Conservation (phyloP, 2,329 filamentous ascomycete genomes). For the Samsoniella hepiali region DNA sequence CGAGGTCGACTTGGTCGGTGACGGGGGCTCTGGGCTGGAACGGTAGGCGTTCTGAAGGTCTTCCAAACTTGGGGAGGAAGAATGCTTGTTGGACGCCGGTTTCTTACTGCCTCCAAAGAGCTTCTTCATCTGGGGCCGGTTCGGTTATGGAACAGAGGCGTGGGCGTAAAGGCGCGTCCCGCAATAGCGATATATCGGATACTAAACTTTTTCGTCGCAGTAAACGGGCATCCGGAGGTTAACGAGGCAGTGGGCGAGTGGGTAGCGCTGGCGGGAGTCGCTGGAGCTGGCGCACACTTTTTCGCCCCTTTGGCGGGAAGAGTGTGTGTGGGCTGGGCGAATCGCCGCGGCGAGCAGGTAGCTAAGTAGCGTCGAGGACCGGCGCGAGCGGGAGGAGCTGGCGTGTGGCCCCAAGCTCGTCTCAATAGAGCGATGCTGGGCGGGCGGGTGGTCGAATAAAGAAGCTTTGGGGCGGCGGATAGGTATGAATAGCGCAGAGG, state of each 20-base stretch:
- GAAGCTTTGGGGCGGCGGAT: slow-evolving; percentile 14
- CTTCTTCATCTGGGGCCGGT: slow-evolving; percentile 48
- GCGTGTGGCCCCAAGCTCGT: slow-evolving; percentile 2
- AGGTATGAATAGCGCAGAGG: slow-evolving; percentile 8
- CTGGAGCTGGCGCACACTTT: slow-evolving; percentile 16
- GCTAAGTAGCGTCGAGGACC: not conserved
- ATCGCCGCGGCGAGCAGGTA: not conserved
- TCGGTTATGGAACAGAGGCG: slow-evolving; percentile 20
- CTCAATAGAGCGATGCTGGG: slow-evolving; percentile 13
- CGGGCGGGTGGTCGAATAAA: not conserved
- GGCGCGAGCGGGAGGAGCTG: slow-evolving; percentile 1
- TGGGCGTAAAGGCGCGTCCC: slow-evolving; percentile 18
- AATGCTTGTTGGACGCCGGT: slow-evolving; percentile 38
- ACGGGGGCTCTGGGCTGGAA: slow-evolving; percentile 35
- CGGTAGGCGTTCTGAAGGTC: slow-evolving; percentile 36
- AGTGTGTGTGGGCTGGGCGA: slow-evolving; percentile 15
- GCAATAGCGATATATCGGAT: slow-evolving; percentile 17
- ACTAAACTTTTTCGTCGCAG: slow-evolving; percentile 14
- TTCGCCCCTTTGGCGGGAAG: slow-evolving; percentile 1
- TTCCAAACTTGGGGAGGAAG: slow-evolving; percentile 35
- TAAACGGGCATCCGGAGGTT: not conserved
- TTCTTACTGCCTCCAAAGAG: slow-evolving; percentile 44
- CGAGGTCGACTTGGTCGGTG: slow-evolving; percentile 35
- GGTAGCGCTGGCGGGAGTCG: not conserved
- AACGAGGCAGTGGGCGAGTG: not conserved